These are phyloP conservation scores for Lyophyllum shimeji DNA, from an alignment of 768 basidiomycete genomes.

Conservation along the genomic window DNA sequence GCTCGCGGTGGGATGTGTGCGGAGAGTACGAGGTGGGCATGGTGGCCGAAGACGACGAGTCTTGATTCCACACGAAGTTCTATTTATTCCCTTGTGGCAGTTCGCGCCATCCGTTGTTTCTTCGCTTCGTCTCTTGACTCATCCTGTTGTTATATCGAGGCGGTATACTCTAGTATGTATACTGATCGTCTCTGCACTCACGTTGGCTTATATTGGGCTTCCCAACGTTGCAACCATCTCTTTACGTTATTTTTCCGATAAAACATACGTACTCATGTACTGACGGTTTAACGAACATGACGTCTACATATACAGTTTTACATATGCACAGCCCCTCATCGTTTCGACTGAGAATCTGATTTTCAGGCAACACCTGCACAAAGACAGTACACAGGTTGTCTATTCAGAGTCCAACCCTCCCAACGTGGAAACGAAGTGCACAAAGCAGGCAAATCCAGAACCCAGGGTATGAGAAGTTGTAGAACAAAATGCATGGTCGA, in stretches of 20 bases:
- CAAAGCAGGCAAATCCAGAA: neutral
- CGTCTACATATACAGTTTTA: no score
- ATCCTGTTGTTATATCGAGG: no score
- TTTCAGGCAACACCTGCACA: no score
- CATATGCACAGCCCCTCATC: no score
- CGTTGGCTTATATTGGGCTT: neutral
- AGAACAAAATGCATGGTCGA: neutral
- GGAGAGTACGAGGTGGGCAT: slow-evolving; percentile 91
- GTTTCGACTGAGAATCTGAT: neutral
- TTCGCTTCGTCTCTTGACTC: neutral
- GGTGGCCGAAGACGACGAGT: slow-evolving; percentile 51
- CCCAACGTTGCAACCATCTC: neutral
- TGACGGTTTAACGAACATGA: neutral
- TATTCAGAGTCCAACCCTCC: no score
- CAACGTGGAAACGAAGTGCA: no score
- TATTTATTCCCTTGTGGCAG: no score
- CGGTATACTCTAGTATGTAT: no score
- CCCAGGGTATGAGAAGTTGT: neutral
- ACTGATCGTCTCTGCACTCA: no score
- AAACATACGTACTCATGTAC: neutral
- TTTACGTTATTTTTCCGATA: neutral
- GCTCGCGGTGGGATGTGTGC: slow-evolving; percentile 92
- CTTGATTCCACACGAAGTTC: neutral
- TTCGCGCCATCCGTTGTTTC: no score
- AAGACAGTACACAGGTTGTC: no score